Percentiles rank a stretch among this genome's conserved stretches.
Evolutionary conservation across 164 flowering plant species (phyloP).

Genomic region (Chimonanthus salicifolius): DNA sequence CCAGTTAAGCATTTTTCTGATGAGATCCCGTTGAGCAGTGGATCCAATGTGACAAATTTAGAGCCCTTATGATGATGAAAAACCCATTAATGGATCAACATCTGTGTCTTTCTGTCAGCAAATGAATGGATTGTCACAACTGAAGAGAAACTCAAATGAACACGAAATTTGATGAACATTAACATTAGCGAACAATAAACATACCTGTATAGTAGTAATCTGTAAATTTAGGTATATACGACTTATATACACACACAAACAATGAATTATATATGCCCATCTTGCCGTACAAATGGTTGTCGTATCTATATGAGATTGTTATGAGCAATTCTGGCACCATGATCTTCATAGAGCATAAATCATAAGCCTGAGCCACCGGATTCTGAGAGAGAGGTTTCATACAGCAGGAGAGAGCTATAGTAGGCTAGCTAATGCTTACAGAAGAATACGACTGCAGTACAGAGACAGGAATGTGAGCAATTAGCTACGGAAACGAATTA

Average conservation of each 20-base stretch:
- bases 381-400: neutral
- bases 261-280: neutral
- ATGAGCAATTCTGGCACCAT: neutral
- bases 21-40: too few species aligned
- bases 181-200: neutral
- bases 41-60: too few species aligned
- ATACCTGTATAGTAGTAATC: neutral
- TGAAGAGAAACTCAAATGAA: too few species aligned
- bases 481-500: slow-evolving; percentile 53
- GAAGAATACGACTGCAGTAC: neutral
- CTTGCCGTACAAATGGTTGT: neutral
- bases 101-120: too few species aligned
- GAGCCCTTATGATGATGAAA: too few species aligned
- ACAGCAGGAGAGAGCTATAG: neutral
- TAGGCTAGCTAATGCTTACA: neutral
- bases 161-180: too few species aligned
- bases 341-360: neutral
- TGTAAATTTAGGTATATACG: neutral
- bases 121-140: too few species aligned
- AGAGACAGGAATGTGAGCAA: neutral
- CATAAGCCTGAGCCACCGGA: neutral
- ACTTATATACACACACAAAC: neutral
- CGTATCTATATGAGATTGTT: neutral
- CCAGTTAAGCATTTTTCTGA: too few species aligned
- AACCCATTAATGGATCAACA: too few species aligned